phyloP scores from a whole-genome alignment of 768 basidiomycete genomes.

The Termitomyces eurrhizus region DNA sequence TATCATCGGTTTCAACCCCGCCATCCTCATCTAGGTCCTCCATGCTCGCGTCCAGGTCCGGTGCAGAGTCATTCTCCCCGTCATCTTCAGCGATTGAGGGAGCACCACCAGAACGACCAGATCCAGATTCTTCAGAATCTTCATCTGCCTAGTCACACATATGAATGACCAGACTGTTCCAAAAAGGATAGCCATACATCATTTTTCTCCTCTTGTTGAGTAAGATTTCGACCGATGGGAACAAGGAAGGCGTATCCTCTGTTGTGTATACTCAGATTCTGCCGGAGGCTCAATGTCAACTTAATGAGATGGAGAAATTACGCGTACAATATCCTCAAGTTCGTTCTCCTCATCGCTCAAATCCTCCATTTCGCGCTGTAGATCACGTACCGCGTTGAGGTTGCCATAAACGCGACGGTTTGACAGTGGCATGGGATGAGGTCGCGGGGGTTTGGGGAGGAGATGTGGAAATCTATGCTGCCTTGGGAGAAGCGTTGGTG shows the following conservation, averaged over 20 bases:
- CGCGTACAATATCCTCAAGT: slow-evolving; percentile 67
- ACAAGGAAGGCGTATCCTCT: slow-evolving; percentile 66
- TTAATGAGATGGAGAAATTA: background rate
- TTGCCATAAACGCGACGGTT: slow-evolving; percentile 49
- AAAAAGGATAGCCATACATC: slow-evolving; percentile 50
- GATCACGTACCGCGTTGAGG: slow-evolving; percentile 60
- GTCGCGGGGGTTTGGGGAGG: slow-evolving; percentile 61
- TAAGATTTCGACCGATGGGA: slow-evolving; percentile 70
- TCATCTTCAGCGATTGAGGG: slow-evolving; percentile 44
- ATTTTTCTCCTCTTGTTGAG: slow-evolving; percentile 81
- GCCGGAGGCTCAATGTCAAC: slow-evolving; percentile 8
- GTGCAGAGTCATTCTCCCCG: slow-evolving; percentile 45
- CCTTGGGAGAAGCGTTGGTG: slow-evolving; percentile 72
- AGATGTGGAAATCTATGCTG: slow-evolving; percentile 60
- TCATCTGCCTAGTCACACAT: slow-evolving; percentile 35
- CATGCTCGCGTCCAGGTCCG: slow-evolving; percentile 63
- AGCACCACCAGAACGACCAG: slow-evolving; percentile 36
- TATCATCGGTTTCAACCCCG: slow-evolving; percentile 41
- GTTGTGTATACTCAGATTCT: slow-evolving; percentile 60
- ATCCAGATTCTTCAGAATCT: slow-evolving; percentile 45
- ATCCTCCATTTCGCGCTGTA: slow-evolving; percentile 77
- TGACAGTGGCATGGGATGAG: slow-evolving; percentile 59
- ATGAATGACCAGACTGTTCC: background rate
- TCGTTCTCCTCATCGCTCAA: slow-evolving; percentile 82
- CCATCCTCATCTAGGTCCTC: slow-evolving; percentile 50